Conservation (phyloP, 1,139 yeast species). For the Debaryomycetaceae sp. region DNA sequence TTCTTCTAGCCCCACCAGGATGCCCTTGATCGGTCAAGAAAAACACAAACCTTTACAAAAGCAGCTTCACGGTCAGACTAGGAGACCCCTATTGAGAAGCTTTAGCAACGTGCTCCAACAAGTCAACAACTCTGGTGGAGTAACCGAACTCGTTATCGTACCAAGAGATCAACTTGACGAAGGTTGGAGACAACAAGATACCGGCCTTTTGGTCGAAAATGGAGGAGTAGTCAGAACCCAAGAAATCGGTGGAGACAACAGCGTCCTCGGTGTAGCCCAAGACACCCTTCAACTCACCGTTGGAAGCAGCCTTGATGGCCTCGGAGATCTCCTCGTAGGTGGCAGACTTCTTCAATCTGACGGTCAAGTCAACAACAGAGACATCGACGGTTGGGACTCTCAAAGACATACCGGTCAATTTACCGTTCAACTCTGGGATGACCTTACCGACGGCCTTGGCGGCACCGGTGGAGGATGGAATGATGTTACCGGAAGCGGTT, state of each 20-base stretch:
- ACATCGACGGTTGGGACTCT: slow-evolving; percentile 89
- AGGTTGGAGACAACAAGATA: slow-evolving; percentile 75
- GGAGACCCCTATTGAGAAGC: slow-evolving; percentile 14
- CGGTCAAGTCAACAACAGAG: slow-evolving; percentile 53
- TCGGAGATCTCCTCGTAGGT: slow-evolving; percentile 74
- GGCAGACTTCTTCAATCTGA: slow-evolving; percentile 63
- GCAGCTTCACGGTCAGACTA: neutral
- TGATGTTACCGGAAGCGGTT: slow-evolving; percentile 86
- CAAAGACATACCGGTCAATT: slow-evolving; percentile 84
- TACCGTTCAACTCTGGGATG: slow-evolving; percentile 82
- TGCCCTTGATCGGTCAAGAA: neutral
- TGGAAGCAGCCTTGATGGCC: slow-evolving; percentile 66
- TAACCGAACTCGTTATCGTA: slow-evolving; percentile 91
- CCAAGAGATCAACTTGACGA: slow-evolving; percentile 85
- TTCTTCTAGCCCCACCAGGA: neutral
- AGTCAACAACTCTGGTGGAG: slow-evolving; percentile 89
- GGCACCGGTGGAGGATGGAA: slow-evolving; percentile 90
- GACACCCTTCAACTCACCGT: slow-evolving; percentile 70
- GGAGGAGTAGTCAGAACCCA: slow-evolving; percentile 73
- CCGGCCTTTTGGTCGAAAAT: slow-evolving; percentile 86
- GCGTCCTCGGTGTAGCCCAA: slow-evolving; percentile 84
- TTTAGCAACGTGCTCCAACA: slow-evolving; percentile 70
- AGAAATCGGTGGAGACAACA: slow-evolving; percentile 82
- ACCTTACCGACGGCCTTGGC: slow-evolving; percentile 93
- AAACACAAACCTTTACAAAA: neutral